Evolutionary conservation across 1,284 basidiomycete species (phyloP).

Genomic region (Marasmius tenuissimus): DNA sequence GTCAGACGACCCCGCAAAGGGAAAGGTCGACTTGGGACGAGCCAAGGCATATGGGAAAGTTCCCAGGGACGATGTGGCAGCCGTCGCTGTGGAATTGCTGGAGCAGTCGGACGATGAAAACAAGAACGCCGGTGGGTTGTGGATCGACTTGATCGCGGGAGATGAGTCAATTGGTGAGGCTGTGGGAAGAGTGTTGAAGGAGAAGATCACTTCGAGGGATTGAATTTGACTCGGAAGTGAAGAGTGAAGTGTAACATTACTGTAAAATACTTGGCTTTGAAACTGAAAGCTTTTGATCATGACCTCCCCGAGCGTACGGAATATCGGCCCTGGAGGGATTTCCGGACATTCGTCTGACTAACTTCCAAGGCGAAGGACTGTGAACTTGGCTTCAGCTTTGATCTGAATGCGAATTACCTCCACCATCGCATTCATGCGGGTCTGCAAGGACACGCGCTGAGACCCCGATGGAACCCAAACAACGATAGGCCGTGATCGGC

Average conservation of each 20-base stretch:
- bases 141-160: slow-evolving; percentile 2
- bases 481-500: no score
- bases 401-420: no score
- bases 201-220: neutral
- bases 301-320: no score
- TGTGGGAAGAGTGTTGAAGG: neutral
- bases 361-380: no score
- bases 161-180: neutral
- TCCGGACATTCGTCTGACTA: no score
- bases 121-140: neutral
- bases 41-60: neutral
- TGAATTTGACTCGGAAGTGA: neutral
- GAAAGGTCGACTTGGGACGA: neutral
- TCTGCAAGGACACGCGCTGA: no score
- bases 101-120: neutral
- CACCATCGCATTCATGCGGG: no score
- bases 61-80: neutral
- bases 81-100: neutral
- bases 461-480: no score
- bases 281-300: no score
- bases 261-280: no score
- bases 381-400: no score
- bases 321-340: no score
- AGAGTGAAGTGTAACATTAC: neutral
- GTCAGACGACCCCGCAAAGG: neutral